Evolutionary conservation across 352 stramenopile species (phyloP).

Genomic region (Phytophthora kernoviae): DNA sequence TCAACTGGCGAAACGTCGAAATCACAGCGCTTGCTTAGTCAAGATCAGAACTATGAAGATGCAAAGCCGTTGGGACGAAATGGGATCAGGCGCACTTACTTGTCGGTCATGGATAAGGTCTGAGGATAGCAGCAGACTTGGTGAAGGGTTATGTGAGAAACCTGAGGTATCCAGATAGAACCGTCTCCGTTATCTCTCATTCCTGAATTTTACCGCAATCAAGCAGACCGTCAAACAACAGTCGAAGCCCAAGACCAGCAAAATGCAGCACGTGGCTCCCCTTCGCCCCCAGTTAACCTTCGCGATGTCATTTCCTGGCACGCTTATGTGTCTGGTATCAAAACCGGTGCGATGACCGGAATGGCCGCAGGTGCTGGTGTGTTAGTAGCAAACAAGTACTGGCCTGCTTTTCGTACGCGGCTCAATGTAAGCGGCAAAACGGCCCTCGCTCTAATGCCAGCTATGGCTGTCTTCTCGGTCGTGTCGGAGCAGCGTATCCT

Average conservation of each 20-base stretch:
- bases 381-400: slow-evolving; percentile 52
- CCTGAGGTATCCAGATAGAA: background rate
- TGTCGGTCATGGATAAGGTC: background rate
- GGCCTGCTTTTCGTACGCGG: slow-evolving; percentile 56
- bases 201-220: slow-evolving; percentile 9
- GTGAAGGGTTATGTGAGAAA: background rate
- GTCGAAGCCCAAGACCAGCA: background rate
- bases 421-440: slow-evolving; percentile 69
- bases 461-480: slow-evolving; percentile 56
- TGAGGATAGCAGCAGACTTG: too few species aligned
- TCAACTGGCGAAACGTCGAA: too few species aligned
- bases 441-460: slow-evolving; percentile 55
- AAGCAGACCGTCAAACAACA: background rate
- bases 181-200: background rate
- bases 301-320: slow-evolving; percentile 42
- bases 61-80: slow-evolving; percentile 9
- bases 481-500: slow-evolving; percentile 55
- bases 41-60: too few species aligned
- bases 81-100: slow-evolving; percentile 6
- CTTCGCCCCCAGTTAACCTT: too few species aligned
- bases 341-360: slow-evolving; percentile 39
- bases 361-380: slow-evolving; percentile 32
- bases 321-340: slow-evolving; percentile 43
- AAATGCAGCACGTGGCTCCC: slow-evolving; percentile 6
- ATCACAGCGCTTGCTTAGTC: too few species aligned